Conservation (phyloP, 1,284 basidiomycete genomes). For the Apiotrichum brassicae region DNA sequence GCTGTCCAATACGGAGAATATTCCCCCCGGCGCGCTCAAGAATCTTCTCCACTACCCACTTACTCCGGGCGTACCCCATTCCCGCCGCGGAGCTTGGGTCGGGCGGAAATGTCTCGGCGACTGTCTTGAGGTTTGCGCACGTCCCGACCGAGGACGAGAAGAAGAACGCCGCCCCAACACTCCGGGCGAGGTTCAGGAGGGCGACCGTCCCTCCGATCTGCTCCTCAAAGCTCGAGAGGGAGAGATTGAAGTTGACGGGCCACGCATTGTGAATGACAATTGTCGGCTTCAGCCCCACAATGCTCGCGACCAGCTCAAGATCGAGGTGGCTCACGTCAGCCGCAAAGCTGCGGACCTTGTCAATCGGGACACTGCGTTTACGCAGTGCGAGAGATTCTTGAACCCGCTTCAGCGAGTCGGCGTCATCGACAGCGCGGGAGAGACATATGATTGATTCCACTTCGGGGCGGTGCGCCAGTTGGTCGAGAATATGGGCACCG, state of each 20-base stretch:
- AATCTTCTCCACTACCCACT: conserved; percentile 60
- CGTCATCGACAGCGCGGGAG: conserved; percentile 41
- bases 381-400: conserved; percentile 33
- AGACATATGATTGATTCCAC: conserved; percentile 54
- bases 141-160: conserved; percentile 57
- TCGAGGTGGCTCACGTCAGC: conserved; percentile 48
- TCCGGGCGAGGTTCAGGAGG: conserved; percentile 52
- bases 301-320: conserved; percentile 47
- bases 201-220: conserved; percentile 54
- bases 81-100: conserved; percentile 27
- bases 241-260: conserved; percentile 44
- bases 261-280: conserved; percentile 51
- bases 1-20: conserved; percentile 46
- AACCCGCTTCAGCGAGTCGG: conserved; percentile 30
- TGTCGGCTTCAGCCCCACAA: conserved; percentile 25
- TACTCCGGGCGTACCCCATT: conserved; percentile 56
- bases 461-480: conserved; percentile 40
- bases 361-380: conserved; percentile 18
- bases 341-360: conserved; percentile 49
- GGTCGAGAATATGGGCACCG: conserved; percentile 56
- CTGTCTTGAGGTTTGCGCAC: conserved; percentile 22
- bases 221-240: conserved; percentile 51
- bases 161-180: conserved; percentile 44
- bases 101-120: conserved; percentile 29
- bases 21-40: conserved; percentile 46